These are phyloP conservation scores for Cyberlindnera petersonii DNA, from an alignment of 805 yeast genomes.

Conservation along the genomic window DNA sequence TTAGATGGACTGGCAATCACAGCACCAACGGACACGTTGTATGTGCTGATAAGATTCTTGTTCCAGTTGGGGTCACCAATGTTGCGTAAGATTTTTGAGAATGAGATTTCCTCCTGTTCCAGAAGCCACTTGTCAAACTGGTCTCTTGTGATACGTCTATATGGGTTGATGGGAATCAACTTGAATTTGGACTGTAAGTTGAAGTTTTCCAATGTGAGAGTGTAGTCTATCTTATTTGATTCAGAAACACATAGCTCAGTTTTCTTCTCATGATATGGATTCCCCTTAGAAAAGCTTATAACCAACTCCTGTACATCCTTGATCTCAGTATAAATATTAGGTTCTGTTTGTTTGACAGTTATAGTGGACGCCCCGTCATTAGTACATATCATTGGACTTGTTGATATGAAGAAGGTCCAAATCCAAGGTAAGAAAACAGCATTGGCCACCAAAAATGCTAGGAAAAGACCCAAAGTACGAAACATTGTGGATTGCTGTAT, in stretches of 20 bases:
- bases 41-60: conserved; percentile 25
- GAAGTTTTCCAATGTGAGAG: conserved; percentile 21
- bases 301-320: neutral
- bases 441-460: conserved; percentile 6
- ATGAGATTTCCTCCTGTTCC: conserved; percentile 38
- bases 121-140: conserved; percentile 44
- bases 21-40: conserved; percentile 56
- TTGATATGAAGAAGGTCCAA: conserved; percentile 2
- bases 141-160: conserved; percentile 20
- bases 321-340: conserved; percentile 1
- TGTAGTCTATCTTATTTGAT: conserved; percentile 2
- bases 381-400: neutral
- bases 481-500: conserved; percentile 2
- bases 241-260: no score
- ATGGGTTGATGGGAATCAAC: conserved; percentile 19
- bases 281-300: neutral
- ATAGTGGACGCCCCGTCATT: no score
- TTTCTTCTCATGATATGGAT: neutral
- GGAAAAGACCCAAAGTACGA: conserved; percentile 2
- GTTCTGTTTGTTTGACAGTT: neutral
- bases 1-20: conserved; percentile 84
- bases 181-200: conserved; percentile 22
- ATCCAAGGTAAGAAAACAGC: conserved; percentile 6
- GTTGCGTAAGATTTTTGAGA: conserved; percentile 42
- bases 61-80: conserved; percentile 40